A percentile compares a stretch with the other conserved stretches of the same genome.
Evolutionary conservation across 1,139 yeast species (phyloP).

Genomic region (Schizosaccharomyces versatilis): DNA sequence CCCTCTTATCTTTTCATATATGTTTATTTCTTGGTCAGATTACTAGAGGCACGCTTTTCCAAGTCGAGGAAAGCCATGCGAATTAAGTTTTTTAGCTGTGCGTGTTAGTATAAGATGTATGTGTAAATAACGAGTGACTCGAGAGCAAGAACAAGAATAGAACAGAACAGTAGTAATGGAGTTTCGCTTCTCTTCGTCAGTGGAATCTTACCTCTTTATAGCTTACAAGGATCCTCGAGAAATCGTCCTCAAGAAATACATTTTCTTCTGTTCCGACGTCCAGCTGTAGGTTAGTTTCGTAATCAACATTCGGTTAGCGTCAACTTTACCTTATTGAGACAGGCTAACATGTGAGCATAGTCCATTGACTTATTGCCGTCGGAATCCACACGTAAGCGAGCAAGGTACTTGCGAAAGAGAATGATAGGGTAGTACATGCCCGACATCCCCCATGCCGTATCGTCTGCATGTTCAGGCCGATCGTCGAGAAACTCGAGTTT

Average conservation of each 20-base stretch:
- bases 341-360: conserved; percentile 55
- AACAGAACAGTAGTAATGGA: background rate
- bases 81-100: background rate
- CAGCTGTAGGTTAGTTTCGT: background rate
- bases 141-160: background rate
- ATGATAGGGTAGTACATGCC: conserved; percentile 58
- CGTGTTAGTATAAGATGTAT: too few species aligned
- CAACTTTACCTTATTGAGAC: conserved; percentile 74
- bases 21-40: conserved; percentile 1
- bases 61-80: background rate
- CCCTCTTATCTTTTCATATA: background rate
- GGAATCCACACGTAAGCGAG: conserved; percentile 53
- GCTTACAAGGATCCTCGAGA: background rate
- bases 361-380: conserved; percentile 59
- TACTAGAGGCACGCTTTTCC: background rate
- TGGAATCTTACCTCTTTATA: background rate
- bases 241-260: background rate
- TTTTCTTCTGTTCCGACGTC: background rate
- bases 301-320: background rate
- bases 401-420: conserved; percentile 64
- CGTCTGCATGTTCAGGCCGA: conserved; percentile 42
- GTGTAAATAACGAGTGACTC: background rate
- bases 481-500: conserved; percentile 64
- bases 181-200: background rate
- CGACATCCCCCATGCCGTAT: conserved; percentile 49